Evolutionary conservation across 1,284 basidiomycete species (phyloP).

Genomic region (Fomitopsis schrenkii): DNA sequence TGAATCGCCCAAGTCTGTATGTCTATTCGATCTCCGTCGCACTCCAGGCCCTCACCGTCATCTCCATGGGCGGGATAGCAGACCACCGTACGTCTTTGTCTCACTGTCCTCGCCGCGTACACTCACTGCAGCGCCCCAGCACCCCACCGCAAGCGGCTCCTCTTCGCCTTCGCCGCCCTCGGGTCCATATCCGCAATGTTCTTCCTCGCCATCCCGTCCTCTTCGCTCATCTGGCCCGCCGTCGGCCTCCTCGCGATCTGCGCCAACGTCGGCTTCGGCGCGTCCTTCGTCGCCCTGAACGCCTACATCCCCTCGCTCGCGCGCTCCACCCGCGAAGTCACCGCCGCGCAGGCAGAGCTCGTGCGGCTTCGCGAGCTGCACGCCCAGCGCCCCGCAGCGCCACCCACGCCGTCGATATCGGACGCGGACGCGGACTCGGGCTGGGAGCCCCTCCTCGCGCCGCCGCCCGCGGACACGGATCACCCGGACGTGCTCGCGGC

Average conservation of each 20-base stretch:
- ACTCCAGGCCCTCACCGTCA: conserved; percentile 84
- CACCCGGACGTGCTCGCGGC: conserved; percentile 16
- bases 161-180: conserved; percentile 68
- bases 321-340: conserved; percentile 57
- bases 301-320: conserved; percentile 82
- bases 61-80: conserved; percentile 86
- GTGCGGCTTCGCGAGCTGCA: not conserved
- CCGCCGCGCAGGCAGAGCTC: conserved; percentile 38
- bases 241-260: conserved; percentile 61
- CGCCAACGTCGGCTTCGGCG: conserved; percentile 82
- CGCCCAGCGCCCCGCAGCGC: not conserved
- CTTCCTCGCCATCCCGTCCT: conserved; percentile 72
- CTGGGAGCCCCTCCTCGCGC: conserved; percentile 15
- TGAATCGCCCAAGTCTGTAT: conserved; percentile 57
- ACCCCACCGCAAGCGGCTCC: conserved; percentile 70
- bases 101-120: not conserved
- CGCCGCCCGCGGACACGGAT: conserved; percentile 10
- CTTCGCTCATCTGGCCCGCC: conserved; percentile 62
- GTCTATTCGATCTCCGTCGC: conserved; percentile 83
- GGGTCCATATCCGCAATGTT: conserved; percentile 64
- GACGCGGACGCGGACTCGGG: not conserved
- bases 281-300: conserved; percentile 84
- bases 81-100: conserved; percentile 65
- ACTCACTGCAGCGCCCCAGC: conserved; percentile 39
- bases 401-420: not conserved